Conservation (phyloP, 805 yeast species). For the Debaryomyces castellii region DNA sequence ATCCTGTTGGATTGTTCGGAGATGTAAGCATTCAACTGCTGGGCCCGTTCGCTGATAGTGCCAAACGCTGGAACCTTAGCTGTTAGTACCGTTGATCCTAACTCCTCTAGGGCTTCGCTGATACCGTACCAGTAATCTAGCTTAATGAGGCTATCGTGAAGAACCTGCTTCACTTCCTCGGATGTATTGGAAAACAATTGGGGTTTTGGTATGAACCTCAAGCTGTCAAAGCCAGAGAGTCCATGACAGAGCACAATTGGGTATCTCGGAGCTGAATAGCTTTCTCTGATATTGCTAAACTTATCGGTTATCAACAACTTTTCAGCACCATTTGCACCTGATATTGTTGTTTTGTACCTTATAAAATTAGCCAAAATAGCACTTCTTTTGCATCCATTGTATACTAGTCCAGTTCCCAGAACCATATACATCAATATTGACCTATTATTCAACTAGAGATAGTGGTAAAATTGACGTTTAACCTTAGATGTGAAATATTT, state of each 20-base stretch:
- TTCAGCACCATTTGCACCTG: not conserved
- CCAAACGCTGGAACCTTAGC: constrained; percentile 86
- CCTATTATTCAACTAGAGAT: not conserved
- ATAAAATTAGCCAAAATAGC: not conserved
- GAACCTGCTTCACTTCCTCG: not conserved
- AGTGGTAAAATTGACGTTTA: no score
- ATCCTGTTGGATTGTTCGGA: constrained; percentile 21
- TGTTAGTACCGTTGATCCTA: constrained; percentile 68
- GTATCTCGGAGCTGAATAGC: constrained; percentile 58
- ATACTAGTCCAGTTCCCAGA: not conserved
- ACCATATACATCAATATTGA: not conserved
- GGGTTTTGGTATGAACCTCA: constrained; percentile 21
- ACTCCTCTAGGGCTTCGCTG: constrained; percentile 52
- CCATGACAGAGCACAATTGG: constrained; percentile 89
- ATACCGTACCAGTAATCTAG: constrained; percentile 86
- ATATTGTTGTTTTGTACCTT: not conserved
- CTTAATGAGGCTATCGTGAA: constrained; percentile 28
- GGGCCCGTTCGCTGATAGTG: constrained; percentile 67
- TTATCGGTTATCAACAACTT: constrained; percentile 24
- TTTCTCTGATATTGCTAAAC: constrained; percentile 27
- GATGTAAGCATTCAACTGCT: constrained; percentile 52
- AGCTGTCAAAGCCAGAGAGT: constrained; percentile 72
- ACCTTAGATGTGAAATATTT: not conserved
- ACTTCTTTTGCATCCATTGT: not conserved
- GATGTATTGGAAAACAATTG: constrained; percentile 1